Evolutionary conservation across 176 grass and related monocot species (phyloP).

Genomic region (Aechmea fasciata): DNA sequence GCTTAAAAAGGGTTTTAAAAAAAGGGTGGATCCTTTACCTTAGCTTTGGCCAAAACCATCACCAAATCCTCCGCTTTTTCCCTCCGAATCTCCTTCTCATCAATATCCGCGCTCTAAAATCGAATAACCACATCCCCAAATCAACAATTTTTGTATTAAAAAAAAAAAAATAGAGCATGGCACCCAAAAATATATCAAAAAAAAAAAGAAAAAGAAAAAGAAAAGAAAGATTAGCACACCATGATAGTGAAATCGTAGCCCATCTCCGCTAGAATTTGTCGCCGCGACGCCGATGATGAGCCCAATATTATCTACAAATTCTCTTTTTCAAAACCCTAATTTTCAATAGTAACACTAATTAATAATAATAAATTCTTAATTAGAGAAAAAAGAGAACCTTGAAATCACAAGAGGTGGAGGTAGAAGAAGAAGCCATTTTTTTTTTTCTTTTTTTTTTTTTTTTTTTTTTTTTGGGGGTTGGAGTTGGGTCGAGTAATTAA

Average conservation of each 20-base stretch:
- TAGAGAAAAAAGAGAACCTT: not conserved
- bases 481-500: not conserved
- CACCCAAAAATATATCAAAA: not conserved
- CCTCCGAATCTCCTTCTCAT: constrained; percentile 67
- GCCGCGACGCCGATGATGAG: constrained; percentile 63
- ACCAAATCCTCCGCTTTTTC: constrained; percentile 64
- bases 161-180: not conserved
- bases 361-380: constrained; percentile 6
- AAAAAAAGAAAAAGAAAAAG: not conserved
- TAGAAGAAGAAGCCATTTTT: no score
- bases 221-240: constrained; percentile 24
- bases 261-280: constrained; percentile 57
- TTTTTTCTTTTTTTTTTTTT: no score
- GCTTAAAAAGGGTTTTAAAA: not conserved
- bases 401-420: not conserved
- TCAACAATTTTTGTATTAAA: not conserved
- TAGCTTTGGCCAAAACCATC: constrained; percentile 59
- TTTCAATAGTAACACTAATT: not conserved
- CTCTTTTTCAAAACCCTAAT: not conserved
- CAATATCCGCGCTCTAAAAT: constrained; percentile 56
- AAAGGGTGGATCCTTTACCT: constrained; percentile 30
- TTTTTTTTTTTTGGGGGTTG: no score
- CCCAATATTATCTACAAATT: constrained; percentile 55
- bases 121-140: not conserved
- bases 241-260: constrained; percentile 55